Base-by-base conservation (phyloP, 2,329 filamentous ascomycete species). In the Pyricularia sp. region DNA sequence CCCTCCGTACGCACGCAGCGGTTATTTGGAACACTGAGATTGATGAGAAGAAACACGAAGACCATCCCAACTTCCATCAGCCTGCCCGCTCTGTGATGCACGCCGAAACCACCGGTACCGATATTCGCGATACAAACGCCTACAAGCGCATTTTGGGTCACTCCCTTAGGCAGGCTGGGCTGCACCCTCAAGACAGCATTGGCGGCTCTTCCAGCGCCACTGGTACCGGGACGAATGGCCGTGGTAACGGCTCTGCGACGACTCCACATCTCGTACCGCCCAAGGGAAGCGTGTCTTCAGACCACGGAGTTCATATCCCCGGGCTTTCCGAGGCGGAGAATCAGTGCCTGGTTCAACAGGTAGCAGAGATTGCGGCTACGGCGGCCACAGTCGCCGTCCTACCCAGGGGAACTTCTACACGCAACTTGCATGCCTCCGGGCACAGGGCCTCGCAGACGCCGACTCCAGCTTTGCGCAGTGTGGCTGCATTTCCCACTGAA, bases 121-220 rank as follows among this genome's bases (percentile, higher is more conserved):
- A 96, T 71, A 92, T 98, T 71, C 89, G 93, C 64, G 93, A 97
- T 69, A 93, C 92, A 59, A 89, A 93, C 72, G 82, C 98, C 30
- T 98, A 98, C 81, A 97, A 95, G 79, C 90, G 93, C 69, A 97
- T 98, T 71, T 83, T 98, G 5, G 93, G 92, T 4, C 94, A 97
- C 79, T 96, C 94, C 4, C 80, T 97, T 72, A 92, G 90, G 75
- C 92, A 97, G 74, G 90, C 92, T 70, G 94, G 93, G 0, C 80
- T 97, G 63, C 80, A 81, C 33, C 78, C 84, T 5, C 84, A 83
- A n/a, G 83, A 84, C 31, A 79, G 83, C 23, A 78, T 78, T 64
- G 76, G 81, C 70, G 73, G 76, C 33, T 82, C 83, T 30, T 72
- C 73, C 55, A 69, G 73, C n/a, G 76, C 73, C 55, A 78, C 76